These are phyloP conservation scores for Rhodotorula toruloides DNA, from an alignment of 768 basidiomycete species.

Conservation along the genomic window DNA sequence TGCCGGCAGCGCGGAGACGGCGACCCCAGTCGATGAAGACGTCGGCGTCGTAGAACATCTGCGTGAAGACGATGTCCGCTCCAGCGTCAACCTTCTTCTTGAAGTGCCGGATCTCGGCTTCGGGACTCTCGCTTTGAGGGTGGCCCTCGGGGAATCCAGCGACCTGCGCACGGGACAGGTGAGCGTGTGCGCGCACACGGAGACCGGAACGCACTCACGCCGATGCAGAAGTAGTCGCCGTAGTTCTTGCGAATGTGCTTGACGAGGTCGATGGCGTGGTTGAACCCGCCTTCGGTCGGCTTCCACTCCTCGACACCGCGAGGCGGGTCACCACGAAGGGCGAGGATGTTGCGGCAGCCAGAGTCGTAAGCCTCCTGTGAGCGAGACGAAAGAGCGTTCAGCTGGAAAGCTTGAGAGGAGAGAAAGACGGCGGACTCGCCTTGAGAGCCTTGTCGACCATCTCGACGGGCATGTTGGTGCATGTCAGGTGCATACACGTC, in stretches of 20 bases:
- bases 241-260: slow-evolving; percentile 81
- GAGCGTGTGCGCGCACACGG: background rate
- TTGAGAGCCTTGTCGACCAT: slow-evolving; percentile 87
- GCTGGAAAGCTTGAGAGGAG: background rate
- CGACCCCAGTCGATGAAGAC: slow-evolving; percentile 89
- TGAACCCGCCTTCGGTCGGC: slow-evolving; percentile 74
- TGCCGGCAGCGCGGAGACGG: slow-evolving; percentile 56
- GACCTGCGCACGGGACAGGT: slow-evolving; percentile 42
- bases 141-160: slow-evolving; percentile 85
- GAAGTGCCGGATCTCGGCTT: slow-evolving; percentile 59
- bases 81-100: slow-evolving; percentile 90
- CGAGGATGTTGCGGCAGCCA: slow-evolving; percentile 84
- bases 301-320: slow-evolving; percentile 89
- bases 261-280: slow-evolving; percentile 80
- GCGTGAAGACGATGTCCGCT: slow-evolving; percentile 91
- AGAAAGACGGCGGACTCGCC: slow-evolving; percentile 47
- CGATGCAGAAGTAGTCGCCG: slow-evolving; percentile 81
- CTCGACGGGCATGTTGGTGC: slow-evolving; percentile 94
- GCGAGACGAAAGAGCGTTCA: background rate
- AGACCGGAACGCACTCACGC: slow-evolving; percentile 59
- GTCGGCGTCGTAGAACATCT: slow-evolving; percentile 92
- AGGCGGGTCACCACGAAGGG: slow-evolving; percentile 90
- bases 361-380: slow-evolving; percentile 60
- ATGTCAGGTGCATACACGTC: slow-evolving; percentile 99
- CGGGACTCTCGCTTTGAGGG: slow-evolving; percentile 48